phyloP scores from a whole-genome alignment of 352 stramenopile genomes.

The Globisporangium canariense region DNA sequence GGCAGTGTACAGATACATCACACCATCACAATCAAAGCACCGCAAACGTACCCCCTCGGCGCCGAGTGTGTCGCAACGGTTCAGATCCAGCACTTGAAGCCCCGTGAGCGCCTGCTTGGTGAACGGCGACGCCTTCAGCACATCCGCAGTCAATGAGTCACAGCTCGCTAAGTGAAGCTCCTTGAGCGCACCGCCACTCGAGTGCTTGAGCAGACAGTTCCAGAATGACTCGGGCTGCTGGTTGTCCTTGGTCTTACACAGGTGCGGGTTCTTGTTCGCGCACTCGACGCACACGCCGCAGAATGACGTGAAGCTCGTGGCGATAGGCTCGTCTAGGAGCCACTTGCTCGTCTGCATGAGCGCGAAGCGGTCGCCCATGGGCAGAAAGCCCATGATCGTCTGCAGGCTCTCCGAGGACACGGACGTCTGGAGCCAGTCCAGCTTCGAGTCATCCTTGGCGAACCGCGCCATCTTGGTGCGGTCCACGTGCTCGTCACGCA shows the following conservation, averaged over 20 bases:
- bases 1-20: not conserved
- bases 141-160: constrained; percentile 32
- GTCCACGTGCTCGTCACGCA: not conserved
- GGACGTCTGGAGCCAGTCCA: constrained; percentile 10
- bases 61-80: constrained; percentile 43
- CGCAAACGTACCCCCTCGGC: constrained; percentile 28
- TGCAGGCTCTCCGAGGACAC: constrained; percentile 48
- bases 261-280: constrained; percentile 39
- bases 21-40: not conserved
- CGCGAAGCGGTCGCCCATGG: constrained; percentile 51
- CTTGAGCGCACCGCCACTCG: constrained; percentile 24
- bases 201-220: constrained; percentile 42
- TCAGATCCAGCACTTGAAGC: constrained; percentile 60
- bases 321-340: constrained; percentile 45
- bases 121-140: constrained; percentile 27
- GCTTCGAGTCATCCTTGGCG: not conserved
- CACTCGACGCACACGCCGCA: constrained; percentile 58
- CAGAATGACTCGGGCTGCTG: constrained; percentile 44
- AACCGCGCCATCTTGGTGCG: constrained; percentile 13
- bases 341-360: constrained; percentile 40
- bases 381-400: constrained; percentile 55
- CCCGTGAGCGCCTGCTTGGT: constrained; percentile 27
- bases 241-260: constrained; percentile 45
- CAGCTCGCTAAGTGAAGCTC: constrained; percentile 59
- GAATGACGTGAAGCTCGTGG: constrained; percentile 44